A percentile compares a stretch with the other conserved stretches of the same genome.
Conservation (phyloP, 441 rosid species). For the Adansonia madagascariensis region DNA sequence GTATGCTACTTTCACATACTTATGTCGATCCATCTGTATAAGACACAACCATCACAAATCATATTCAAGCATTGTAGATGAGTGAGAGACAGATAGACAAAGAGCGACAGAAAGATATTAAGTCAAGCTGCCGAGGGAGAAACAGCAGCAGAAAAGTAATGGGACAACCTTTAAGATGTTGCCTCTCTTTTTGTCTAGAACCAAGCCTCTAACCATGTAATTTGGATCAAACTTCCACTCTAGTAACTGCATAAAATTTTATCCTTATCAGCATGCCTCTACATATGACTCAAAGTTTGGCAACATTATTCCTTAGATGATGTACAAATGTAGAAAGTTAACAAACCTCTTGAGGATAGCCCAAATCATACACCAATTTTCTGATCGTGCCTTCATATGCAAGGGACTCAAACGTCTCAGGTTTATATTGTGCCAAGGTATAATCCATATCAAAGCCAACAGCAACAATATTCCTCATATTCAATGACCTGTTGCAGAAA, state of each 20-base stretch:
- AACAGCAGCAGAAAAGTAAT: neutral
- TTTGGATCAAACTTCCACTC: slow-evolving; percentile 90
- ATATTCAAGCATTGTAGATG: slow-evolving; percentile 18
- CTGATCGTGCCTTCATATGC: slow-evolving; percentile 88
- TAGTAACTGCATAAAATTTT: slow-evolving; percentile 55
- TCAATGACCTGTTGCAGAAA: slow-evolving; percentile 92
- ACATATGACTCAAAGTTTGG: neutral
- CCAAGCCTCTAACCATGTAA: slow-evolving; percentile 98
- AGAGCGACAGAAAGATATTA: neutral
- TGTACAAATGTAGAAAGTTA: slow-evolving; percentile 12
- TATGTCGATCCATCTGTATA: slow-evolving; percentile 95
- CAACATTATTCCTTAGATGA: slow-evolving; percentile 6
- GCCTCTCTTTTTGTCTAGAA: slow-evolving; percentile 96
- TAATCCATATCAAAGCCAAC: slow-evolving; percentile 99
- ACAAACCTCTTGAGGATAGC: slow-evolving; percentile 89
- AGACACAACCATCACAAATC: slow-evolving; percentile 28
- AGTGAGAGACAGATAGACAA: neutral
- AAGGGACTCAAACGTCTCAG: slow-evolving; percentile 95
- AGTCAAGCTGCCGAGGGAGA: neutral
- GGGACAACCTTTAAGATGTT: slow-evolving; percentile 85
- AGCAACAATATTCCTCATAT: slow-evolving; percentile 92
- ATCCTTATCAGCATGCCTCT: slow-evolving; percentile 26
- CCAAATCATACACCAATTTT: slow-evolving; percentile 86
- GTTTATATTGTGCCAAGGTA: slow-evolving; percentile 94
- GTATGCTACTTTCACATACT: slow-evolving; percentile 95